Conservation (phyloP, 305 asterid genomes). For the Fraxinus xanthoxyloides region DNA sequence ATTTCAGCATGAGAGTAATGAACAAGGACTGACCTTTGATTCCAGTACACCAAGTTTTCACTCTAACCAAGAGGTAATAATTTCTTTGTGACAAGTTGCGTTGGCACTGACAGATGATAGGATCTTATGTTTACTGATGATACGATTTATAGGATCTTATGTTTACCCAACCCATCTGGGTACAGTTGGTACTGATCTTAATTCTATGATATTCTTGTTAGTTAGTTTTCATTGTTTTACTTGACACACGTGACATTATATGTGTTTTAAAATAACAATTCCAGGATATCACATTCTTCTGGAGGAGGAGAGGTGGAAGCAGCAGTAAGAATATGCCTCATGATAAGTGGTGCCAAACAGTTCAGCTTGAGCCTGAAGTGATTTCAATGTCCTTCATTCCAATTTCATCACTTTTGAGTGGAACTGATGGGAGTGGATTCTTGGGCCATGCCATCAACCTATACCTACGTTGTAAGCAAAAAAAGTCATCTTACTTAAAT, state of each 20-base stretch:
- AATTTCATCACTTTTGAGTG: conserved; percentile 73
- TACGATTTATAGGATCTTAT: neutral
- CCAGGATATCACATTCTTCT: conserved; percentile 68
- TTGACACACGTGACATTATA: neutral
- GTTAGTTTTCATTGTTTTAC: neutral
- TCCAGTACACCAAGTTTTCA: conserved; percentile 50
- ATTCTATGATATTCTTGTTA: neutral
- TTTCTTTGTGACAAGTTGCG: conserved; percentile 10
- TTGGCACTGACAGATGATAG: conserved; percentile 1
- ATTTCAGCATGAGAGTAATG: conserved; percentile 49
- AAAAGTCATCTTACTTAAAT: conserved; percentile 2
- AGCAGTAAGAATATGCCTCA: conserved; percentile 48
- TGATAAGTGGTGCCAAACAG: conserved; percentile 71
- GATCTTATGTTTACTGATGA: neutral
- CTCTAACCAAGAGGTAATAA: conserved; percentile 63
- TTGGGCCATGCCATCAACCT: conserved; percentile 78
- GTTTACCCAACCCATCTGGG: neutral
- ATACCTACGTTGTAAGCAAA: conserved; percentile 73
- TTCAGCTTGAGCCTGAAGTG: conserved; percentile 77
- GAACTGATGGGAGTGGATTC: conserved; percentile 82
- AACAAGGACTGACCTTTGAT: conserved; percentile 49
- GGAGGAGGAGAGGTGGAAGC: conserved; percentile 84
- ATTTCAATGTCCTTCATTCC: conserved; percentile 76
- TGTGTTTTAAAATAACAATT: conserved; percentile 21
- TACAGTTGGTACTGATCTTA: neutral